phyloP scores from a whole-genome alignment of 306 rosid species.

The Rubus idaeus region DNA sequence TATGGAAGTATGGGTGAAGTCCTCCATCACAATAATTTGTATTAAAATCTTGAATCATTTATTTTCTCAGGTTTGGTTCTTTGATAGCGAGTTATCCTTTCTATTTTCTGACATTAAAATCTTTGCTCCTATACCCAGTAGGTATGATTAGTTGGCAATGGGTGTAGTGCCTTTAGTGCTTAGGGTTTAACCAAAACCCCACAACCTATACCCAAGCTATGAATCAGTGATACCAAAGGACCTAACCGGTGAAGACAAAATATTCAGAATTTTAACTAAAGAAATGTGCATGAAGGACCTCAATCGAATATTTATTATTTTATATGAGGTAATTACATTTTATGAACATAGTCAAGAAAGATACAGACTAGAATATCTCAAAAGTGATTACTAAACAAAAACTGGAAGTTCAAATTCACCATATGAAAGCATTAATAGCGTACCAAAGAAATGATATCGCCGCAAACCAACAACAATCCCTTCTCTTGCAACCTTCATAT shows the following conservation, averaged over 20 bases:
- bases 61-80: not conserved
- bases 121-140: not conserved
- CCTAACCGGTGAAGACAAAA: not conserved
- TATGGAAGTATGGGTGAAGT: not conserved
- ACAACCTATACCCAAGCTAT: not conserved
- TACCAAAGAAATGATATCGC: constrained; percentile 69
- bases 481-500: constrained; percentile 53
- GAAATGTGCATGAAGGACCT: not conserved
- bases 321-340: too few species aligned
- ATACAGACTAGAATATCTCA: not conserved
- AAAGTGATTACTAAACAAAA: not conserved
- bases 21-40: not conserved
- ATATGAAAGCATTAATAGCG: constrained; percentile 12
- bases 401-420: not conserved
- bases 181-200: not conserved
- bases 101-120: not conserved
- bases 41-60: not conserved
- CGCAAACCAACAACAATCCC: constrained; percentile 72
- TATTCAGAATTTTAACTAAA: not conserved
- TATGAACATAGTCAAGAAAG: not conserved
- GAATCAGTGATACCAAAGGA: not conserved
- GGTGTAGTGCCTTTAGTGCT: not conserved
- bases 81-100: not conserved
- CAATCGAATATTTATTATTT: not conserved
- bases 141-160: not conserved